A percentile compares a stretch with the other conserved stretches of the same genome.
Conservation (phyloP, 257 asterid species). For the Datura wrightii region DNA sequence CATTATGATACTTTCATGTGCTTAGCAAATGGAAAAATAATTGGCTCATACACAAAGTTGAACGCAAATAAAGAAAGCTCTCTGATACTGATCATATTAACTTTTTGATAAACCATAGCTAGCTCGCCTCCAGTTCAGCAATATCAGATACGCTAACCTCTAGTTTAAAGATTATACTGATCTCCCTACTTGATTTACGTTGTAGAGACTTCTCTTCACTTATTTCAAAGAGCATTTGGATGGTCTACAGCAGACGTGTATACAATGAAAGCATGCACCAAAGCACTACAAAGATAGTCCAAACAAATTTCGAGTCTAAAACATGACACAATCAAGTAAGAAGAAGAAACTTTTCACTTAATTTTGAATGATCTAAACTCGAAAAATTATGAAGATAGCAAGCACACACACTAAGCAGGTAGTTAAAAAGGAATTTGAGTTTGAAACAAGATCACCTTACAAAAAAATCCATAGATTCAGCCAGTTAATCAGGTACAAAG, state of each 20-base stretch:
- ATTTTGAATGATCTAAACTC: constrained; percentile 7
- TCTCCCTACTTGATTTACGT: not conserved
- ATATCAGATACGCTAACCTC: constrained; percentile 1
- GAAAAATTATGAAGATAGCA: not conserved
- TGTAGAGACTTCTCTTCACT: constrained; percentile 9
- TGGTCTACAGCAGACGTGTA: not conserved
- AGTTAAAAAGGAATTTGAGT: not conserved
- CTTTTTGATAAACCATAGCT: not conserved
- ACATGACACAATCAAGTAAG: not conserved
- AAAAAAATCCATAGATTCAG: not conserved
- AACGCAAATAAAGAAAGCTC: not conserved
- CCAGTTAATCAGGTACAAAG: not conserved
- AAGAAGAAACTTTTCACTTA: not conserved
- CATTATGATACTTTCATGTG: not conserved
- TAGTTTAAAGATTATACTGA: not conserved
- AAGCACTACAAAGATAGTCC: not conserved
- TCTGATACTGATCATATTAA: not conserved
- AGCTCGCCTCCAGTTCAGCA: not conserved
- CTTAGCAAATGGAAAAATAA: constrained; percentile 1
- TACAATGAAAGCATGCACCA: constrained; percentile 17
- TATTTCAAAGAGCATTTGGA: constrained; percentile 20
- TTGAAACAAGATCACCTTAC: not conserved
- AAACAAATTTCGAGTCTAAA: constrained; percentile 14
- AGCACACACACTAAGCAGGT: not conserved
- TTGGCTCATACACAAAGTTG: not conserved